Evolutionary conservation across 495 filamentous ascomycete species (phyloP).

Genomic region (Friedmanniomyces endolithicus): DNA sequence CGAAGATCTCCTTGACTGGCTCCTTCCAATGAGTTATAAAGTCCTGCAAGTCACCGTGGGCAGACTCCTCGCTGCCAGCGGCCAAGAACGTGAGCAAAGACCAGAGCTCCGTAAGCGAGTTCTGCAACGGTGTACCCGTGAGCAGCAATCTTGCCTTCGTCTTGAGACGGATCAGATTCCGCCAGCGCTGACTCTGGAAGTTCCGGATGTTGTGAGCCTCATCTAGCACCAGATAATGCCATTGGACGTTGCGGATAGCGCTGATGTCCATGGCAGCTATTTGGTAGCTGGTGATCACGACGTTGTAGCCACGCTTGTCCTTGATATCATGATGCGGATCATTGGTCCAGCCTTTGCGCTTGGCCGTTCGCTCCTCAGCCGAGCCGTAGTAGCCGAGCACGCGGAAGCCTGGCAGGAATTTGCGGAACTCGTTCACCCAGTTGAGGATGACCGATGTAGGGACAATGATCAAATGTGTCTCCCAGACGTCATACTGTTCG

Average conservation of each 20-base stretch:
- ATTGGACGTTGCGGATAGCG: conserved; percentile 82
- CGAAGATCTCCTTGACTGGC: conserved; percentile 87
- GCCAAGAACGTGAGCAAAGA: conserved; percentile 92
- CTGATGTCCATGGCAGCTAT: conserved; percentile 85
- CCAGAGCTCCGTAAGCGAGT: conserved; percentile 94
- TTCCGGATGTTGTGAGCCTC: conserved; percentile 99
- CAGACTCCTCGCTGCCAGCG: conserved; percentile 51
- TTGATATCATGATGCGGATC: conserved; percentile 32
- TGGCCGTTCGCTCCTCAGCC: conserved; percentile 78
- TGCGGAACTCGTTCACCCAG: conserved; percentile 99
- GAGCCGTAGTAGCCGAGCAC: conserved; percentile 94
- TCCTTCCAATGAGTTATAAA: conserved; percentile 90
- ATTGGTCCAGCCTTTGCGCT: conserved; percentile 82
- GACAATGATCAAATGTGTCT: conserved; percentile 89
- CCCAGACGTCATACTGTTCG: conserved; percentile 84
- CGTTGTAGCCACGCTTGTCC: conserved; percentile 67
- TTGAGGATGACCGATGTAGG: conserved; percentile 98
- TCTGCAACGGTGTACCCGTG: conserved; percentile 93
- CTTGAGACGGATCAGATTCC: conserved; percentile 81
- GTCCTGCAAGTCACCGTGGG: conserved; percentile 61
- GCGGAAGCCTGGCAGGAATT: conserved; percentile 97
- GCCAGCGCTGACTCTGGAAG: conserved; percentile 94
- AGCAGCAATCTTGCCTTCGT: conserved; percentile 77
- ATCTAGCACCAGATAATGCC: conserved; percentile 98
- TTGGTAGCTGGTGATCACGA: conserved; percentile 93